Evolutionary conservation across 2,329 filamentous ascomycete species (phyloP).

Genomic region (Alternaria gaisen): DNA sequence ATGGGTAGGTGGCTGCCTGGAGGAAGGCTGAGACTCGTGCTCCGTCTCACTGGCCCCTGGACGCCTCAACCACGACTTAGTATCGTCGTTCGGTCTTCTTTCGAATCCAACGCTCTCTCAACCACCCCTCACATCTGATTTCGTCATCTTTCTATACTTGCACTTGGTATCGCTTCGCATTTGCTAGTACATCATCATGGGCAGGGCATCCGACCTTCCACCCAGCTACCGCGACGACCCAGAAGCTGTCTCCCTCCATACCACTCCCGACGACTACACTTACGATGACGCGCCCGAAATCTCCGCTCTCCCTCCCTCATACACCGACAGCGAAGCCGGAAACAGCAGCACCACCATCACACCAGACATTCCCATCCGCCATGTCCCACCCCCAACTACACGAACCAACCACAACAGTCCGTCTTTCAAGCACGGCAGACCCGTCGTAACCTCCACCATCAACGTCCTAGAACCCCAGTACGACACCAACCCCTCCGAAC

Average conservation of each 20-base stretch:
- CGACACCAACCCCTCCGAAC: slow-evolving; percentile 43
- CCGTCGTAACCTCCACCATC: slow-evolving; percentile 36
- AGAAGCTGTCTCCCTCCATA: slow-evolving; percentile 51
- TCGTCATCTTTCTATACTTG: neutral
- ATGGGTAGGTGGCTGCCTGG: slow-evolving; percentile 36
- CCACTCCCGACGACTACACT: slow-evolving; percentile 49
- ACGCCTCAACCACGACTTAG: slow-evolving; percentile 17
- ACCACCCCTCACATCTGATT: neutral
- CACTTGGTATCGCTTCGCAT: neutral
- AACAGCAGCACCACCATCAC: slow-evolving; percentile 13
- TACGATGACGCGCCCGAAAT: slow-evolving; percentile 51
- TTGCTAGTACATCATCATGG: slow-evolving; percentile 35
- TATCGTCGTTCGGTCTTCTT: slow-evolving; percentile 9
- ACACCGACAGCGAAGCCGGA: slow-evolving; percentile 45
- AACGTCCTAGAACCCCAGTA: slow-evolving; percentile 43
- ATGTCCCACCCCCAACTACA: slow-evolving; percentile 38
- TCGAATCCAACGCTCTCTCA: neutral
- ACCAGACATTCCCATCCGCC: slow-evolving; percentile 29
- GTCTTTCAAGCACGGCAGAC: slow-evolving; percentile 38
- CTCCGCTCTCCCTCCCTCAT: slow-evolving; percentile 46
- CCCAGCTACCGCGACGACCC: slow-evolving; percentile 48
- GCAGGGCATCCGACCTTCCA: slow-evolving; percentile 32
- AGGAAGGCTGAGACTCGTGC: slow-evolving; percentile 30
- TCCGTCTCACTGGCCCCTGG: slow-evolving; percentile 32
- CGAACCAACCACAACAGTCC: slow-evolving; percentile 40